Evolutionary conservation across 768 basidiomycete genomes (phyloP).

Genomic region (Leucogyrophana mollusca): DNA sequence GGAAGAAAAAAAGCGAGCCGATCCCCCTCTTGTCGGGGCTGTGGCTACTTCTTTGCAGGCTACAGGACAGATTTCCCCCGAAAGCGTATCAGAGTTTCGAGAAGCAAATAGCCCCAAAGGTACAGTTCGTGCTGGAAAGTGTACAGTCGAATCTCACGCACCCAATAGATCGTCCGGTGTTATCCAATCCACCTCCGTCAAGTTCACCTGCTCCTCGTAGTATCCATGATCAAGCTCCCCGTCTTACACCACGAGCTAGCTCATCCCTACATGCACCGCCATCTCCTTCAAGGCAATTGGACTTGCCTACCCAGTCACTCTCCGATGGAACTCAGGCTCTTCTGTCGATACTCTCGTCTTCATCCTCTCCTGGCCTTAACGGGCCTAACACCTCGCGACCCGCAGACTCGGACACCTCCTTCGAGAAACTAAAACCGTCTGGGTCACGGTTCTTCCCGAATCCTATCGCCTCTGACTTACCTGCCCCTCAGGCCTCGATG

Average conservation of each 20-base stretch:
- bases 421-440: constrained; percentile 15
- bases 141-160: too few relatives aligned
- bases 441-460: constrained; percentile 38
- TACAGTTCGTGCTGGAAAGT: constrained; percentile 14
- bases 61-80: constrained; percentile 3
- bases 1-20: constrained; percentile 47
- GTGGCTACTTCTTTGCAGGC: neutral
- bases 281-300: constrained; percentile 16
- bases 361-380: constrained; percentile 11
- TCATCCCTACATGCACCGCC: constrained; percentile 7
- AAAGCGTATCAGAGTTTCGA: constrained; percentile 10
- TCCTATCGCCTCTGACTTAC: constrained; percentile 21
- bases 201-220: too few relatives aligned
- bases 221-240: neutral
- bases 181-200: too few relatives aligned
- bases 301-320: constrained; percentile 3
- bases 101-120: constrained; percentile 17
- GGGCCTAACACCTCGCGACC: constrained; percentile 9
- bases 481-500: constrained; percentile 11
- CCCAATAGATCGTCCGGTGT: too few relatives aligned
- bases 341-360: constrained; percentile 9
- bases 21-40: constrained; percentile 12
- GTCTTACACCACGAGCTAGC: neutral
- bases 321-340: constrained; percentile 4
- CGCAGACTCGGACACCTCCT: constrained; percentile 10